Percentiles rank a stretch among this genome's conserved stretches.
Conservation (phyloP, 1,139 yeast genomes). For the Hyphopichia burtonii region DNA sequence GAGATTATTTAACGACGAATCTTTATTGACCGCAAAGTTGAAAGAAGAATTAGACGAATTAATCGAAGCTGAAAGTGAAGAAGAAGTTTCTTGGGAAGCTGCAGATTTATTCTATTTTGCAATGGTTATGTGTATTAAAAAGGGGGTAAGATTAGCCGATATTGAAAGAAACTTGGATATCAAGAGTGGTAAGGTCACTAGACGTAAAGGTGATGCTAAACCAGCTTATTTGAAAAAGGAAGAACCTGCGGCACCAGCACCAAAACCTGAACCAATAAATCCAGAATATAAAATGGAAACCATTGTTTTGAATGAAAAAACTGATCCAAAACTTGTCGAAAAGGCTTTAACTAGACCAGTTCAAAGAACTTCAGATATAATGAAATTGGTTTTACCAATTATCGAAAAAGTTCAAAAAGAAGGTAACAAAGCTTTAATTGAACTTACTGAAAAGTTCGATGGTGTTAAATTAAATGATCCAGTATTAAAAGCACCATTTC, state of each 20-base stretch:
- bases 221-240: constrained; percentile 51
- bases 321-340: constrained; percentile 43
- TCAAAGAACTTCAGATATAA: constrained; percentile 85
- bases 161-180: constrained; percentile 81
- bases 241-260: constrained; percentile 5
- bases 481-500: constrained; percentile 83
- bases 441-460: constrained; percentile 87
- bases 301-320: constrained; percentile 47
- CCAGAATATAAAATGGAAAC: constrained; percentile 59
- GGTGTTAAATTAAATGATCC: constrained; percentile 73
- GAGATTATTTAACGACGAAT: constrained; percentile 77
- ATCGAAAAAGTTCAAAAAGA: constrained; percentile 69
- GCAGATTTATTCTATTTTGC: constrained; percentile 94
- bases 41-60: constrained; percentile 96
- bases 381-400: constrained; percentile 90
- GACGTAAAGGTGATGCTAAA: constrained; percentile 96
- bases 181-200: constrained; percentile 81
- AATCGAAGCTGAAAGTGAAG: constrained; percentile 62
- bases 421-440: constrained; percentile 86
- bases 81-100: constrained; percentile 93
- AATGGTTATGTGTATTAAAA: constrained; percentile 77
- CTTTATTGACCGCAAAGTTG: constrained; percentile 78
- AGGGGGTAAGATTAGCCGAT: constrained; percentile 77
- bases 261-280: constrained; percentile 15
- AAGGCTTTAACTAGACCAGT: constrained; percentile 81